Base-by-base conservation (phyloP, 2,329 filamentous ascomycete genomes). In the Xylariaceae sp. region DNA sequence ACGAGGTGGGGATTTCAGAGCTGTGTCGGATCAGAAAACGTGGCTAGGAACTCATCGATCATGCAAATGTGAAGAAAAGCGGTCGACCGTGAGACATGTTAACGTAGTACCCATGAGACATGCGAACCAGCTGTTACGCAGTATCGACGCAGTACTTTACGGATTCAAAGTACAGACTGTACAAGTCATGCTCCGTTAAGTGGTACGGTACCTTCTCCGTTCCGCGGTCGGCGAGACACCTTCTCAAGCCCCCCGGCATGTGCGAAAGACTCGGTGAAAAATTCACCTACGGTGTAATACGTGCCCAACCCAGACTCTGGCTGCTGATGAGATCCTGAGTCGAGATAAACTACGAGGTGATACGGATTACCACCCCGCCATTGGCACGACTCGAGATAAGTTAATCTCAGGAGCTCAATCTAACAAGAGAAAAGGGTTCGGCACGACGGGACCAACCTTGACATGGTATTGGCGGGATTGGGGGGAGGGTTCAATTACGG, bases 231-330 rank as follows among this genome's bases (percentile, higher is more conserved):
- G 56, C 49, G 54, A 54, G 30, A 10, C 17, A 53, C 2, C n/a
- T 6, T 15, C 23, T 35, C 54, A 35, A 10, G 49, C 23, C 30
- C 15, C 15, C 58, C 53, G 56, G 34, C 35, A 53, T 47, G 42
- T 17, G 53, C 55, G 60, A 62, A 30, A 60, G 53, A 61, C 57
- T 62, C 60, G 62, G 62, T 62, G 62, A 60, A 56, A 50, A 56
- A 50, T 55, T 60, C 59, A 55, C 59, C 60, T 56, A 57, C 57
- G 34, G 49, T 56, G 35, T 42, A 15, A n/a, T 45, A n/a, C 23
- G 23, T 30, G 23, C 23, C 23, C 23, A 30, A 30, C 42, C 42
- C 42, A 13, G 42, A 1, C 13, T 45, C 6, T 45, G 13, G 42
- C 13, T 45, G 37, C 37, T 42, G 9, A 42, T 13, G 13, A 9